These are phyloP conservation scores for Hygrophorus pudorinus DNA, from an alignment of 768 basidiomycete species.

Conservation along the genomic window DNA sequence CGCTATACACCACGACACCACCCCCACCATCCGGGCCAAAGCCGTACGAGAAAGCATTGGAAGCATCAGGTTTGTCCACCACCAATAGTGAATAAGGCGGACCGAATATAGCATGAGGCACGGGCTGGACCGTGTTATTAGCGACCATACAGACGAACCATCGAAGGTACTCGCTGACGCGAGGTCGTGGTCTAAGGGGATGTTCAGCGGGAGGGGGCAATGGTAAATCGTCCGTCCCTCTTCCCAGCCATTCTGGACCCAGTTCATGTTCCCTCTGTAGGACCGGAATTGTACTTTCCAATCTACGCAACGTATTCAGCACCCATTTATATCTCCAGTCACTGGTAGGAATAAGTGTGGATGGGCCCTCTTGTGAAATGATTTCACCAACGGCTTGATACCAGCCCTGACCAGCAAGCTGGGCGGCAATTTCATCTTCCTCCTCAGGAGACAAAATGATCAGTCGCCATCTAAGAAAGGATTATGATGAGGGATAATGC, in stretches of 20 bases:
- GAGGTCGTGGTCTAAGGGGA: conserved; percentile 77
- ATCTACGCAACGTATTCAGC: conserved; percentile 58
- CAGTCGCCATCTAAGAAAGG: conserved; percentile 57
- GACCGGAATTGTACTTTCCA: conserved; percentile 67
- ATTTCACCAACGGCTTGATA: conserved; percentile 75
- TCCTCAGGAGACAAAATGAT: conserved; percentile 89
- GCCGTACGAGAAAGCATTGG: conserved; percentile 93
- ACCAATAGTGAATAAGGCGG: conserved; percentile 87
- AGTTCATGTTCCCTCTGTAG: conserved; percentile 50
- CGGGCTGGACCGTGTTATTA: conserved; percentile 29
- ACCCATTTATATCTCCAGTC: conserved; percentile 96
- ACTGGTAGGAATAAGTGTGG: conserved; percentile 51
- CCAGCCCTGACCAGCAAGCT: conserved; percentile 82
- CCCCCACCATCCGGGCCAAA: conserved; percentile 89
- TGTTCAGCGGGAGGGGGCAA: conserved; percentile 75
- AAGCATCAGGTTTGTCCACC: conserved; percentile 74
- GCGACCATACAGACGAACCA: conserved; percentile 40
- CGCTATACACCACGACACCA: conserved; percentile 91
- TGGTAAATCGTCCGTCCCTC: conserved; percentile 39
- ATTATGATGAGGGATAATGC: conserved; percentile 2
- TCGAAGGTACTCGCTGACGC: conserved; percentile 65
- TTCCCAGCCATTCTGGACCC: conserved; percentile 46
- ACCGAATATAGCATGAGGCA: conserved; percentile 55
- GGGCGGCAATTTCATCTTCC: conserved; percentile 79
- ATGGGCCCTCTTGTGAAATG: conserved; percentile 53